Conservation (phyloP, 2,329 filamentous ascomycete species). For the Ophiostoma sp. region DNA sequence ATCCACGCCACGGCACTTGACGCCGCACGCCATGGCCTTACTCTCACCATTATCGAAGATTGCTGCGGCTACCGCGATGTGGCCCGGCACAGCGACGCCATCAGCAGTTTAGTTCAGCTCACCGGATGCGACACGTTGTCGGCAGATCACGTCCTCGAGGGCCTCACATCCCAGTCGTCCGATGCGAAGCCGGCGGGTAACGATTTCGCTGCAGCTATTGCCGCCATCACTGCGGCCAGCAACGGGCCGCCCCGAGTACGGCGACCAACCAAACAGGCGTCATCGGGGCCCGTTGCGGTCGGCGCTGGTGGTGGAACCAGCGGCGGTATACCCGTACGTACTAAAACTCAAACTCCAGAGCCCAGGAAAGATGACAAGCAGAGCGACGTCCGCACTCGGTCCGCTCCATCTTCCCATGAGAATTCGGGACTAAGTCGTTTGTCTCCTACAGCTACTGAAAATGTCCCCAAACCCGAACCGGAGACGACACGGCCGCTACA, state of each 20-base stretch:
- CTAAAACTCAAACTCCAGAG: slow-evolving; percentile 23
- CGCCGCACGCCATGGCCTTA: slow-evolving; percentile 81
- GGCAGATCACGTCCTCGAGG: slow-evolving; percentile 57
- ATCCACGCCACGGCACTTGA: slow-evolving; percentile 91
- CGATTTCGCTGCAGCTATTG: slow-evolving; percentile 21
- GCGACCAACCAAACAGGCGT: slow-evolving; percentile 9
- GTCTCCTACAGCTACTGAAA: slow-evolving; percentile 27
- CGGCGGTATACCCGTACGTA: slow-evolving; percentile 31
- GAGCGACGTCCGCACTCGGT: background rate
- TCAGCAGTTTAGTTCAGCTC: slow-evolving; percentile 69
- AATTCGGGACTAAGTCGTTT: slow-evolving; percentile 28
- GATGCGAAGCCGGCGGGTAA: background rate
- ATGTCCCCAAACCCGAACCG: slow-evolving; percentile 26
- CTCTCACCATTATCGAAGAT: slow-evolving; percentile 84
- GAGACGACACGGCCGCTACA: slow-evolving; percentile 27
- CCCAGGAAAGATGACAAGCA: slow-evolving; percentile 17
- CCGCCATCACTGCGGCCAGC: slow-evolving; percentile 24
- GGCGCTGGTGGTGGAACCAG: background rate
- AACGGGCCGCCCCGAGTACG: slow-evolving; percentile 18
- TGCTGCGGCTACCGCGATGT: slow-evolving; percentile 79
- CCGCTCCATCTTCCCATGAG: background rate
- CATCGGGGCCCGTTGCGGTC: slow-evolving; percentile 14
- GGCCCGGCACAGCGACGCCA: slow-evolving; percentile 66
- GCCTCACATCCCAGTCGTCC: slow-evolving; percentile 17
- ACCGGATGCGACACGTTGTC: slow-evolving; percentile 70